Evolutionary conservation across 1,139 yeast genomes (phyloP).

Genomic region (Blastobotrys raffinosifermentans): DNA sequence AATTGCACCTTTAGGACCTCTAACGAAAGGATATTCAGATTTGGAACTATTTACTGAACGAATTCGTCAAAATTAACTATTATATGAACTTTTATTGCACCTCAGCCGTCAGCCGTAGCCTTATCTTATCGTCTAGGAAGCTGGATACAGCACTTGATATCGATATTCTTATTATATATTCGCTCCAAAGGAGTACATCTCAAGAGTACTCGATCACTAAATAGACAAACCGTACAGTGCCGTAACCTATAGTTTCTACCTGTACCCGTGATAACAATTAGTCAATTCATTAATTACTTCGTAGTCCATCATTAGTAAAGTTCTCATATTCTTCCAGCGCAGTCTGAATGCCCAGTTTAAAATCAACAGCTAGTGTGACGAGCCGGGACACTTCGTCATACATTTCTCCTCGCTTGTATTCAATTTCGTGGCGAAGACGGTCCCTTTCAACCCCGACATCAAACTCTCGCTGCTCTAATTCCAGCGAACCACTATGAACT

Average conservation of each 20-base stretch:
- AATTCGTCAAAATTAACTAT: too few species aligned
- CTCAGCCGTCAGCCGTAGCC: background rate
- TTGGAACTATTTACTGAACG: too few species aligned
- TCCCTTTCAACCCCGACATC: conserved; percentile 52
- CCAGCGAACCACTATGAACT: conserved; percentile 49
- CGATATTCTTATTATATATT: background rate
- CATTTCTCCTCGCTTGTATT: conserved; percentile 44
- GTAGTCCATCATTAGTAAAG: conserved; percentile 17
- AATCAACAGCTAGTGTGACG: conserved; percentile 53
- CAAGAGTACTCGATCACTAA: too few species aligned
- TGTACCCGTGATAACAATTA: too few species aligned
- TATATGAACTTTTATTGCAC: too few species aligned
- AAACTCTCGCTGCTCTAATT: conserved; percentile 52
- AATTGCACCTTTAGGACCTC: too few species aligned
- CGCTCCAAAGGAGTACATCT: background rate
- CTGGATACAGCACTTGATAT: background rate
- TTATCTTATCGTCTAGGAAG: too few species aligned
- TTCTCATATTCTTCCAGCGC: conserved; percentile 52
- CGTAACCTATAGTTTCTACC: too few species aligned
- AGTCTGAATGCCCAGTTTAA: conserved; percentile 60
- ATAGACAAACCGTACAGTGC: too few species aligned
- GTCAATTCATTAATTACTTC: background rate
- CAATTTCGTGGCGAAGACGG: conserved; percentile 44
- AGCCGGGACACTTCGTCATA: conserved; percentile 51
- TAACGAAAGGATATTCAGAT: too few species aligned